These are phyloP conservation scores for Linnemannia elongata DNA, from an alignment of 192 early-diverging fungal genomes.

Conservation along the genomic window DNA sequence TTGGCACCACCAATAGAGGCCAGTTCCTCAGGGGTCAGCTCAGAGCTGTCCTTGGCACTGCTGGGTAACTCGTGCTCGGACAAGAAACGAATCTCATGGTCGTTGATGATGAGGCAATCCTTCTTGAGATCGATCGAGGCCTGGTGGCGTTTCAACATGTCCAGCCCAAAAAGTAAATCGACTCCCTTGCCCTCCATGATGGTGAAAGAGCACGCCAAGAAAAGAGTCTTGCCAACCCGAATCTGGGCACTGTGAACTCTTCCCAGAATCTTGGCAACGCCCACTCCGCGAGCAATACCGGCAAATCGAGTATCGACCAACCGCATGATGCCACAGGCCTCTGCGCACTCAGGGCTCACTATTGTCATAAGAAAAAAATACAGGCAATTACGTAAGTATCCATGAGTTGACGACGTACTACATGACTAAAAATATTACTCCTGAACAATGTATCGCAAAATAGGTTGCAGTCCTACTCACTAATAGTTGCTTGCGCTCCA, in stretches of 20 bases:
- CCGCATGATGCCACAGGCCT: slow-evolving; percentile 88
- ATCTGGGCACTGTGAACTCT: slow-evolving; percentile 92
- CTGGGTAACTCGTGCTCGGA: slow-evolving; percentile 93
- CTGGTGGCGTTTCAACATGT: slow-evolving; percentile 95
- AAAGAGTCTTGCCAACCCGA: slow-evolving; percentile 80
- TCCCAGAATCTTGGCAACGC: slow-evolving; percentile 97
- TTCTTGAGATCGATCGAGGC: slow-evolving; percentile 92
- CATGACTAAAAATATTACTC: neutral
- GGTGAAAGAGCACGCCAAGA: slow-evolving; percentile 90
- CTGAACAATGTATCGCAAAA: neutral
- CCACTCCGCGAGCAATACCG: slow-evolving; percentile 94
- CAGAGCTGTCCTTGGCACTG: slow-evolving; percentile 49
- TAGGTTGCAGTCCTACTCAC: slow-evolving; percentile 54
- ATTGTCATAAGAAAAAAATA: neutral
- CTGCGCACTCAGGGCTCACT: slow-evolving; percentile 77
- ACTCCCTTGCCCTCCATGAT: slow-evolving; percentile 94
- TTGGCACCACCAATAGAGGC: slow-evolving; percentile 36
- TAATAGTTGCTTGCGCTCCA: slow-evolving; percentile 96
- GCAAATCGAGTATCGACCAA: slow-evolving; percentile 90
- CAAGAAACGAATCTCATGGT: slow-evolving; percentile 86
- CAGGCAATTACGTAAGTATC: neutral
- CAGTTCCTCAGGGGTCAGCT: slow-evolving; percentile 48
- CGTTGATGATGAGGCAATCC: slow-evolving; percentile 86
- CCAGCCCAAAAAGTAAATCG: slow-evolving; percentile 93
- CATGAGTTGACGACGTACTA: no score